Evolutionary conservation across 257 asterid species (phyloP).

Genomic region (Verbascum thapsus): DNA sequence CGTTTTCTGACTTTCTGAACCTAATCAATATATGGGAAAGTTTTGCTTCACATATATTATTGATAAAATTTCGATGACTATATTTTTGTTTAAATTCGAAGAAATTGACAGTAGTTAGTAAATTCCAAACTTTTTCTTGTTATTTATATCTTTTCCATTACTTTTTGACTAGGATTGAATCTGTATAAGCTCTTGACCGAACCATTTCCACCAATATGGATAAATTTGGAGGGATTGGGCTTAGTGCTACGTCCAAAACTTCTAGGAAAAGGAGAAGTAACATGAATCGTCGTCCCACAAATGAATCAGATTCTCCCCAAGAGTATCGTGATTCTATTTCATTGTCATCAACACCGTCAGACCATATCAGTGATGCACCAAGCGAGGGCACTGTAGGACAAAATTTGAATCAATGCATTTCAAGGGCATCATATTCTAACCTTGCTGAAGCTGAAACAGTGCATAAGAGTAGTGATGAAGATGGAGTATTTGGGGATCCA

Average conservation of each 20-base stretch:
- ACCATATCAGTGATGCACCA: constrained; percentile 50
- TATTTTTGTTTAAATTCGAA: constrained; percentile 20
- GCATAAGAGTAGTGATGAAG: constrained; percentile 35
- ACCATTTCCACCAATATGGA: constrained; percentile 46
- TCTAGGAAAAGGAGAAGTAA: constrained; percentile 62
- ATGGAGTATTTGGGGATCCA: constrained; percentile 33
- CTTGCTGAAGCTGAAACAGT: constrained; percentile 43
- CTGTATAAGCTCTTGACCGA: constrained; percentile 20
- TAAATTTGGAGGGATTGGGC: constrained; percentile 38
- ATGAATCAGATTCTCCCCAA: constrained; percentile 50
- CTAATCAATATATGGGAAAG: too few species aligned
- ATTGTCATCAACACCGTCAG: constrained; percentile 61
- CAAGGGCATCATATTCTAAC: constrained; percentile 38
- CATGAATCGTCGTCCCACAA: constrained; percentile 52
- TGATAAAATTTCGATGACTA: neutral
- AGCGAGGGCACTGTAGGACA: constrained; percentile 47
- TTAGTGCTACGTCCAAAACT: constrained; percentile 35
- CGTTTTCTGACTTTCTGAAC: neutral
- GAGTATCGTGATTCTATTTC: constrained; percentile 53
- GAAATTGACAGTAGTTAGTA: constrained; percentile 14
- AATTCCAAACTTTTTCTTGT: neutral
- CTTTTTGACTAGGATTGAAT: constrained; percentile 1
- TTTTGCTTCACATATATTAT: neutral
- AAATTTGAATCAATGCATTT: constrained; percentile 27
- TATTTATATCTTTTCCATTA: neutral